Evolutionary conservation across 345 rosid species (phyloP).

Genomic region (Euphorbia pulcherrima): DNA sequence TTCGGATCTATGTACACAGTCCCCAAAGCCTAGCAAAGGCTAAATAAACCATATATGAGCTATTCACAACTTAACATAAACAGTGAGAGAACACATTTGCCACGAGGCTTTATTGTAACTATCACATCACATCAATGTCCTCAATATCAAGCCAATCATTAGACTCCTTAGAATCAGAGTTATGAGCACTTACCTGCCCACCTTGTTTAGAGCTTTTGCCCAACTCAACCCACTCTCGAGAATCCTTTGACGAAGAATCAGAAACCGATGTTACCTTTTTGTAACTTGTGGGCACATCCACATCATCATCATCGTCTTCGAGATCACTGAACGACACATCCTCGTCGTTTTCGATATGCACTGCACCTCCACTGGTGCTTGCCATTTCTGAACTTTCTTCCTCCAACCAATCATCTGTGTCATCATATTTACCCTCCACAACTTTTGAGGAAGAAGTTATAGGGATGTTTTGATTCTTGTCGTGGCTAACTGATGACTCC

Average conservation of each 20-base stretch:
- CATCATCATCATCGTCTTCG: slow-evolving; percentile 90
- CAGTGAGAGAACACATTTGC: slow-evolving; percentile 17
- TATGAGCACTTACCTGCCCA: slow-evolving; percentile 38
- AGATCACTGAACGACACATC: slow-evolving; percentile 98
- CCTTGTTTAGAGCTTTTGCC: slow-evolving; percentile 44
- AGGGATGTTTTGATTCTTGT: slow-evolving; percentile 29
- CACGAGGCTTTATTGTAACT: slow-evolving; percentile 4
- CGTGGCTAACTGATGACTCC: slow-evolving; percentile 42
- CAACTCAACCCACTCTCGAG: slow-evolving; percentile 60
- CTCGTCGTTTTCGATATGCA: slow-evolving; percentile 62
- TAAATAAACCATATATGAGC: slow-evolving; percentile 23
- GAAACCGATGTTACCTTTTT: slow-evolving; percentile 49
- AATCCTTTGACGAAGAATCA: slow-evolving; percentile 52
- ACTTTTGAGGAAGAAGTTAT: slow-evolving; percentile 37
- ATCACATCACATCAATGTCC: slow-evolving; percentile 52
- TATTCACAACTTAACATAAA: slow-evolving; percentile 31
- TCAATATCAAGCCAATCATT: slow-evolving; percentile 67
- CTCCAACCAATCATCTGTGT: slow-evolving; percentile 81
- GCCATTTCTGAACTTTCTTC: slow-evolving; percentile 57
- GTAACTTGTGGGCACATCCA: slow-evolving; percentile 40
- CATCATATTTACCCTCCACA: slow-evolving; percentile 49
- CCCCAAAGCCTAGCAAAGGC: slow-evolving; percentile 23
- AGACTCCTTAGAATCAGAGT: slow-evolving; percentile 50
- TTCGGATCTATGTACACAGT: slow-evolving; percentile 41
- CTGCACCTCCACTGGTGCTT: slow-evolving; percentile 39